Evolutionary conservation across 352 stramenopile genomes (phyloP), one percentile per base, ranked within the genome.

Genomic region (Blastocystis sp.): DNA sequence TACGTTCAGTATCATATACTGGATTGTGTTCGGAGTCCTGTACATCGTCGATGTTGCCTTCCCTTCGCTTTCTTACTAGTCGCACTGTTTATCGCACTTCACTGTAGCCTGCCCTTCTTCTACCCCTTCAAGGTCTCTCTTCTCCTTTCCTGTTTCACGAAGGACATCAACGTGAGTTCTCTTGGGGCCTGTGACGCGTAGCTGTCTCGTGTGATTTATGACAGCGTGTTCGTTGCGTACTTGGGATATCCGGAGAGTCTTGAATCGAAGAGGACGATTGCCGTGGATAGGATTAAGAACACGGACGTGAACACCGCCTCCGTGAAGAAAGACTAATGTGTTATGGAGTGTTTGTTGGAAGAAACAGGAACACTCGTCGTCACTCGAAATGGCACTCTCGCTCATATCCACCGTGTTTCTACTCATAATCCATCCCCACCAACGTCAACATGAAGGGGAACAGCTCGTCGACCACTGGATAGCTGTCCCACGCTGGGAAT

Each of bases 1-100:
- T n/a, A n/a, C n/a, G n/a, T n/a, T n/a, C n/a, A 85, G 74, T 31
- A 31, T 85, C 24, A 41, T 85, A 21, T 85, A 85, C 45, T 85
- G 74, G 74, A 67, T 59, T 31, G 4, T 85, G 16, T 85, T 85
- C 45, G 74, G 50, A 45, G 13, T 85, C 19, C 74, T 85, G 13
- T 85, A 85, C 26, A 29, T 69, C 13, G 37, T 85, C 10, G 74
- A 85, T 45, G 29, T 62, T 21, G 21, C 60, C 24, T 67, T 85
- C 45, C 29, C 74, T 10, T 29, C 35, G 19, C 67, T 85, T 67
- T 67, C 41, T 31, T n/a, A 13, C 51, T 67, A 69, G 74, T 85
- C 13, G 24, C 21, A 0, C 19, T 51, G 33, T 70, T 35, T 4
- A 35, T 67, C 24, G 13, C 29, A 50, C 10, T 70, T 16, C 41